A percentile compares a stretch with the other conserved stretches of the same genome.
These are phyloP conservation scores for Mrakia hoshinonis DNA, from an alignment of 768 basidiomycete genomes.

Conservation along the genomic window DNA sequence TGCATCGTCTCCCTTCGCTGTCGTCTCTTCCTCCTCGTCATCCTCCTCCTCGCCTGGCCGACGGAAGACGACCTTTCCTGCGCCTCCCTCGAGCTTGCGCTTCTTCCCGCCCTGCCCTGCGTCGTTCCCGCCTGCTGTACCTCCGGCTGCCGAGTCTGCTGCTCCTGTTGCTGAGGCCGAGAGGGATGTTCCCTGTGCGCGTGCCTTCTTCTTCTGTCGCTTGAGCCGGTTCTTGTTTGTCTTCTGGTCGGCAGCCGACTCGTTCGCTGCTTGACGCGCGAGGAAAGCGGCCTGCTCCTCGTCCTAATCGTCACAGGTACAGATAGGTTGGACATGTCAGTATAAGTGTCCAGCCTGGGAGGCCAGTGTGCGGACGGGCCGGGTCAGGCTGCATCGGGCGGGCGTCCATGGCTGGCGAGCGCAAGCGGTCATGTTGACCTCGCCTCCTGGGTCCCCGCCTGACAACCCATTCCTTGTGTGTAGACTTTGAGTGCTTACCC, in stretches of 20 bases:
- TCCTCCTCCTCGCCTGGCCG: constrained; percentile 47
- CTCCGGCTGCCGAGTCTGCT: background rate
- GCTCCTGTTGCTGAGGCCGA: background rate
- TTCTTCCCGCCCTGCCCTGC: constrained; percentile 52
- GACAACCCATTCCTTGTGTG: no score
- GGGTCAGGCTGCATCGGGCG: no score
- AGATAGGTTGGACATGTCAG: background rate
- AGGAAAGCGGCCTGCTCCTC: constrained; percentile 63
- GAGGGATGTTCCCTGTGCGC: constrained; percentile 41
- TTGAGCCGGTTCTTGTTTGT: constrained; percentile 93
- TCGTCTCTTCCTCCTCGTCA: constrained; percentile 36
- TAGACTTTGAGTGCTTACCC: constrained; percentile 34
- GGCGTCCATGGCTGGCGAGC: no score
- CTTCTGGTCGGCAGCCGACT: constrained; percentile 68
- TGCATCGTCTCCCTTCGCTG: constrained; percentile 33
- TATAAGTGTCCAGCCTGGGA: no score
- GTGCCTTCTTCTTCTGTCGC: constrained; percentile 79
- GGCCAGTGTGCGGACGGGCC: no score
- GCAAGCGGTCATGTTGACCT: no score
- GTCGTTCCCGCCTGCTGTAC: background rate
- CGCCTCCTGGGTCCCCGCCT: no score
- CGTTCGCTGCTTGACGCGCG: constrained; percentile 59
- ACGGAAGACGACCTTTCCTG: constrained; percentile 58
- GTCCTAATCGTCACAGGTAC: constrained; percentile 49
- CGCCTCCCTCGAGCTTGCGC: constrained; percentile 57